Evolutionary conservation across 257 asterid genomes (phyloP).

Genomic region (Capsicum rhomboideum): DNA sequence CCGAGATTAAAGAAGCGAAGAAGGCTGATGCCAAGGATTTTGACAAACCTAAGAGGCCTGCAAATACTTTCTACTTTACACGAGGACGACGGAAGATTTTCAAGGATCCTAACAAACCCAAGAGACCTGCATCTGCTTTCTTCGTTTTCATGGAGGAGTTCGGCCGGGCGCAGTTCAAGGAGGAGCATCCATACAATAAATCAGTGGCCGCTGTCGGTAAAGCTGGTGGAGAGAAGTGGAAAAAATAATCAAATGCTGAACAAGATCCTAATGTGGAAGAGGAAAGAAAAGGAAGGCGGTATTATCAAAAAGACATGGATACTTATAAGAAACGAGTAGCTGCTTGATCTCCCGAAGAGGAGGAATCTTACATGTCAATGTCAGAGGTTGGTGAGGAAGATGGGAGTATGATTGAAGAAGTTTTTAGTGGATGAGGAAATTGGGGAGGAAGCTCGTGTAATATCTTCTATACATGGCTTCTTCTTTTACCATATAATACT

Average conservation of each 20-base stretch:
- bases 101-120: conserved; percentile 82
- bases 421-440: neutral
- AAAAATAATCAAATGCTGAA: conserved; percentile 48
- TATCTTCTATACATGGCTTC: neutral
- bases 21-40: conserved; percentile 51
- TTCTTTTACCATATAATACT: neutral
- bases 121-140: conserved; percentile 80
- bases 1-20: conserved; percentile 20
- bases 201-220: conserved; percentile 55
- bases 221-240: conserved; percentile 86
- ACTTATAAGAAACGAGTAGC: conserved; percentile 44
- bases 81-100: neutral
- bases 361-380: conserved; percentile 15
- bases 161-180: conserved; percentile 54
- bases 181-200: conserved; percentile 69
- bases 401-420: neutral
- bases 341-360: conserved; percentile 1
- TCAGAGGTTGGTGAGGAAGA: conserved; percentile 22
- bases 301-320: conserved; percentile 38
- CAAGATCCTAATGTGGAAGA: conserved; percentile 59
- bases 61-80: conserved; percentile 58
- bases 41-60: conserved; percentile 79
- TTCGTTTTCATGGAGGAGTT: conserved; percentile 91
- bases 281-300: conserved; percentile 55
- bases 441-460: neutral